Base-by-base conservation (phyloP, 164 flowering plant genomes). In the Vitis amurensis region DNA sequence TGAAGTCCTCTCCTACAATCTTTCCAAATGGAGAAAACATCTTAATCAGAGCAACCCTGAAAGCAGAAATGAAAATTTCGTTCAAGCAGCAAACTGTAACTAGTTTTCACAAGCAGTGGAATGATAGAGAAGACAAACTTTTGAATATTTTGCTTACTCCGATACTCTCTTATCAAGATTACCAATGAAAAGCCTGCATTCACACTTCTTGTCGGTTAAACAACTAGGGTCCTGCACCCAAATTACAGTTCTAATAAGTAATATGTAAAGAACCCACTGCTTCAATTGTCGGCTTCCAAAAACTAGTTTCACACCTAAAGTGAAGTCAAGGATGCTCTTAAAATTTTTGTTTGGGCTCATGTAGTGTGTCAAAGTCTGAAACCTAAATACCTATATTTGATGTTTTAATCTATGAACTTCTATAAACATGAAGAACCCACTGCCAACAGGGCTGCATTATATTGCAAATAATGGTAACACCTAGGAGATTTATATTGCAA, bases 1-100 rank as follows among this genome's bases (percentile, higher is more conserved):
- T 62, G 66, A 86, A 93, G 69, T 93, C 95, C 71, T 90, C 97
- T 0, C 90, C 79, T 49, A 88, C 75, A 27, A 93, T 93, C 82
- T 89, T 93, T 37, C 98, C 98, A 74, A 63, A 93, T 55, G 97
- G 89, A 71, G 98, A 90, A 71, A 93, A 93, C 90, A 93, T 83
- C 83, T 86, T 91, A 53, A 93, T 88, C 76, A 93, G 64, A 52
- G 86, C 67, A 59, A 89, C 89, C 83, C 98, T 90, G 77, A 14
- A 73, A 50, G 50, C 47, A 44, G 65, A 44, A 44, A 62, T 37
- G 15, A n/a, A 3, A 5, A 47, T 44, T 62, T 6, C n/a, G 13
- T 19, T 44, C 6, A 37, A 14, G 1, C 56, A 53, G 56, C 2
- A n/a, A 47, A 44, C 1, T 47, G 48, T n/a, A 37, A 37, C 44